A percentile compares a stretch with the other conserved stretches of the same genome.
Conservation (phyloP, 169 alveolate species). For the Plasmodium malariae region DNA sequence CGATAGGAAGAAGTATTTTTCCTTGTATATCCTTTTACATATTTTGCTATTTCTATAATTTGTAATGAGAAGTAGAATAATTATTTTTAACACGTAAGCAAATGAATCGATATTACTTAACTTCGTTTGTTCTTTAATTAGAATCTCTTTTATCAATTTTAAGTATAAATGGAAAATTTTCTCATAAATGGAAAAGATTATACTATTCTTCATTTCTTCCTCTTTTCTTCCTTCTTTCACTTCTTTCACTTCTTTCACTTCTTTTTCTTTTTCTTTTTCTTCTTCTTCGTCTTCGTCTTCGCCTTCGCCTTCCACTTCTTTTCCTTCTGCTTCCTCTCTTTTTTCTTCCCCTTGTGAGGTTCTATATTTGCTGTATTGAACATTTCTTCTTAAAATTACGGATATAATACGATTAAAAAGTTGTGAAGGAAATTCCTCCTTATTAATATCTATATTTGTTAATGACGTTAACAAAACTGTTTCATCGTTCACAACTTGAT, state of each 20-base stretch:
- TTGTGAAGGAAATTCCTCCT: conserved; percentile 11
- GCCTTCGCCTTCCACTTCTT: neutral
- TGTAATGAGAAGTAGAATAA: conserved; percentile 49
- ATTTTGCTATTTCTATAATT: conserved; percentile 49
- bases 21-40: conserved; percentile 58
- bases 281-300: conserved; percentile 6
- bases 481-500: conserved; percentile 24
- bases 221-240: too few species aligned
- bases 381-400: conserved; percentile 15
- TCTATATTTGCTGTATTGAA: neutral
- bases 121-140: conserved; percentile 38
- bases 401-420: conserved; percentile 26
- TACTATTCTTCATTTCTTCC: neutral
- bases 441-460: conserved; percentile 9
- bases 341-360: neutral
- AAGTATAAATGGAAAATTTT: conserved; percentile 17
- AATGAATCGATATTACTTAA: conserved; percentile 23
- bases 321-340: neutral
- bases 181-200: conserved; percentile 29
- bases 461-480: neutral
- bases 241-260: too few species aligned
- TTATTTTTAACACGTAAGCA: conserved; percentile 58
- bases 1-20: conserved; percentile 48
- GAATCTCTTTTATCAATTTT: conserved; percentile 48
- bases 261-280: neutral